Evolutionary conservation across 305 asterid genomes (phyloP).

Genomic region (Solanum aculeatissimum): DNA sequence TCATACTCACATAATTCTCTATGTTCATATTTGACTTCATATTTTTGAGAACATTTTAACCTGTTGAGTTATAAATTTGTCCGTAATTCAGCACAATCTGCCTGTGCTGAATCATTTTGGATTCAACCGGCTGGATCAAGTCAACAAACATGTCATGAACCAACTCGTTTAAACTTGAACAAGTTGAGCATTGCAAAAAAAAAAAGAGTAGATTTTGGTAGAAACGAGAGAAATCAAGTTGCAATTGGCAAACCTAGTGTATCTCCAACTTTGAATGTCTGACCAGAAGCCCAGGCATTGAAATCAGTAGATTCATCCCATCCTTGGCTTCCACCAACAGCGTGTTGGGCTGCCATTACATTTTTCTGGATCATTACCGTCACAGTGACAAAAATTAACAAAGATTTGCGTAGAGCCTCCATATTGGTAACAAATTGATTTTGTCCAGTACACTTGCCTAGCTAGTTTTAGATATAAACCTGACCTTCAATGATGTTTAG

Average conservation of each 20-base stretch:
- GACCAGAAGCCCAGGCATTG: slow-evolving; percentile 50
- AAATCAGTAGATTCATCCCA: slow-evolving; percentile 77
- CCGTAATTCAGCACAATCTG: background rate
- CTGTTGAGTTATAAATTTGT: background rate
- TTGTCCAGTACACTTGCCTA: background rate
- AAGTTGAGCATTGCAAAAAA: background rate
- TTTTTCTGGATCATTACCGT: background rate
- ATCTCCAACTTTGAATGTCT: slow-evolving; percentile 74
- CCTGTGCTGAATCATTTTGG: background rate
- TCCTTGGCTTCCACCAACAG: slow-evolving; percentile 71
- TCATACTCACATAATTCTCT: background rate
- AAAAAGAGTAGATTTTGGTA: background rate
- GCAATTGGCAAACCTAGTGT: slow-evolving; percentile 28
- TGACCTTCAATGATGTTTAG: background rate
- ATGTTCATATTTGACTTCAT: background rate
- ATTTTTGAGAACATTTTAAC: background rate
- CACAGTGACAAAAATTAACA: background rate
- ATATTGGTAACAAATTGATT: background rate
- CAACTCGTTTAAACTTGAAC: background rate
- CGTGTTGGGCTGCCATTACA: slow-evolving; percentile 34
- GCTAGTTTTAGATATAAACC: background rate
- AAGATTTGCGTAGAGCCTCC: slow-evolving; percentile 12
- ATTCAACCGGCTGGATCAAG: background rate
- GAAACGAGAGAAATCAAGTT: background rate
- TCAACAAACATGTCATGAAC: background rate